Conservation (phyloP, 768 basidiomycete genomes). For the Coprinopsis strossmayeri region DNA sequence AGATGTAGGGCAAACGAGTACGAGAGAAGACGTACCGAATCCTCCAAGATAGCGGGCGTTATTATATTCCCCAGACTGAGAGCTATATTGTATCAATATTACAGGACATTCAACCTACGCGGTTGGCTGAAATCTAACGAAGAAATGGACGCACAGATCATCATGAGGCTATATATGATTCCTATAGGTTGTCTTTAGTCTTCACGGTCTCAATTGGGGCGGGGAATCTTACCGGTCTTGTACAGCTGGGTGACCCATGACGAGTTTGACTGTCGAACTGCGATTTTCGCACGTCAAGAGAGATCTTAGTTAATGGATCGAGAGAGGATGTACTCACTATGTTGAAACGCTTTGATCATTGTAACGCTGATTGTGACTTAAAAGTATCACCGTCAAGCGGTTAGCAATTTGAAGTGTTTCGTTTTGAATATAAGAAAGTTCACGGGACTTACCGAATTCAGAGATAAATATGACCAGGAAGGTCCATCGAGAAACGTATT, state of each 20-base stretch:
- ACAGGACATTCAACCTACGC: too few species aligned
- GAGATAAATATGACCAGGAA: constrained; percentile 5
- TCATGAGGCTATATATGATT: not conserved
- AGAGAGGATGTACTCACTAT: not conserved
- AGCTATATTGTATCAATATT: too few species aligned
- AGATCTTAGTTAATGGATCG: not conserved
- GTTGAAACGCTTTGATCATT: constrained; percentile 2
- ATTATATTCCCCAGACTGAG: not conserved
- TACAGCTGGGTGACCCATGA: constrained; percentile 5
- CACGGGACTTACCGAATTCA: constrained; percentile 1
- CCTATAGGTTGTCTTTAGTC: not conserved
- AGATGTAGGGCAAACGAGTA: not conserved
- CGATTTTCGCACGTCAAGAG: not conserved
- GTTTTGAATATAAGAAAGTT: not conserved
- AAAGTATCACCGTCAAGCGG: not conserved
- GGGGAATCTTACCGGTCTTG: not conserved
- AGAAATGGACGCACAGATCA: too few species aligned
- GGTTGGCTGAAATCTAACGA: too few species aligned
- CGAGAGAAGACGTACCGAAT: not conserved
- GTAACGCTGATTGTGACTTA: constrained; percentile 5
- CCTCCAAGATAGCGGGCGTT: not conserved
- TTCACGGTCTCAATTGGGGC: not conserved
- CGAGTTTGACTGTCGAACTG: constrained; percentile 2
- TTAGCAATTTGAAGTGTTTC: not conserved
- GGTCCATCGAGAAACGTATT: not conserved